phyloP scores from a whole-genome alignment of 2,329 filamentous ascomycete species.

The Pyrenophora teres region DNA sequence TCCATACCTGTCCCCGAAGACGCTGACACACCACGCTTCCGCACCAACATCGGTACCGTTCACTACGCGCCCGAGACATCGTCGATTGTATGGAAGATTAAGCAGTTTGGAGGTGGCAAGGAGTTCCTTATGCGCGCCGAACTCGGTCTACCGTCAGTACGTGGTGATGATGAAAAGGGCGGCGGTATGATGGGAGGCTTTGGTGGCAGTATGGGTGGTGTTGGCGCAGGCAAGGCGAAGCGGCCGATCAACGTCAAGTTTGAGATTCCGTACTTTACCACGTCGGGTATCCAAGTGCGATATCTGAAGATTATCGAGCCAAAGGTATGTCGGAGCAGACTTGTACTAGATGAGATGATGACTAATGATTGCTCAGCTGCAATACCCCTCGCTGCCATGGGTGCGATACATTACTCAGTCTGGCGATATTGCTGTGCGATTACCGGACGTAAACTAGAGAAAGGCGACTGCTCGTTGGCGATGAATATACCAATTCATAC shows the following conservation, averaged over 20 bases:
- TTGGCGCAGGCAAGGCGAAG: slow-evolving; percentile 82
- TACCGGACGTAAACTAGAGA: slow-evolving; percentile 80
- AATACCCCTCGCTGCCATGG: slow-evolving; percentile 98
- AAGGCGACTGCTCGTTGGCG: neutral
- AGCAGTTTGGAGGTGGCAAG: slow-evolving; percentile 98
- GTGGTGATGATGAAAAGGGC: slow-evolving; percentile 92
- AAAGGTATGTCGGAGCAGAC: slow-evolving; percentile 70
- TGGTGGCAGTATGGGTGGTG: slow-evolving; percentile 93
- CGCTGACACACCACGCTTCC: slow-evolving; percentile 92
- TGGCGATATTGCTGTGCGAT: slow-evolving; percentile 90
- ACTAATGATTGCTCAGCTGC: slow-evolving; percentile 64
- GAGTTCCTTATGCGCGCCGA: slow-evolving; percentile 99
- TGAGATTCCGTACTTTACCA: slow-evolving; percentile 99
- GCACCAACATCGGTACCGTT: slow-evolving; percentile 95
- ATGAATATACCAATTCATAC: slow-evolving; percentile 2
- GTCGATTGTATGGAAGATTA: slow-evolving; percentile 99
- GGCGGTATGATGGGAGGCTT: slow-evolving; percentile 98
- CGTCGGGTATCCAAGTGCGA: slow-evolving; percentile 95
- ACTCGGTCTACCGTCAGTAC: slow-evolving; percentile 88
- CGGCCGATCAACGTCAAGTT: slow-evolving; percentile 98
- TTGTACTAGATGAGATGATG: neutral
- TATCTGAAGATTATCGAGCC: slow-evolving; percentile 99
- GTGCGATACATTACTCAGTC: slow-evolving; percentile 98
- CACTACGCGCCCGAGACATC: slow-evolving; percentile 98
- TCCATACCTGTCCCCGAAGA: slow-evolving; percentile 96